A percentile compares a stretch with the other conserved stretches of the same genome.
Evolutionary conservation across 2,329 filamentous ascomycete species (phyloP).

Genomic region (Penicillium janthinellum): DNA sequence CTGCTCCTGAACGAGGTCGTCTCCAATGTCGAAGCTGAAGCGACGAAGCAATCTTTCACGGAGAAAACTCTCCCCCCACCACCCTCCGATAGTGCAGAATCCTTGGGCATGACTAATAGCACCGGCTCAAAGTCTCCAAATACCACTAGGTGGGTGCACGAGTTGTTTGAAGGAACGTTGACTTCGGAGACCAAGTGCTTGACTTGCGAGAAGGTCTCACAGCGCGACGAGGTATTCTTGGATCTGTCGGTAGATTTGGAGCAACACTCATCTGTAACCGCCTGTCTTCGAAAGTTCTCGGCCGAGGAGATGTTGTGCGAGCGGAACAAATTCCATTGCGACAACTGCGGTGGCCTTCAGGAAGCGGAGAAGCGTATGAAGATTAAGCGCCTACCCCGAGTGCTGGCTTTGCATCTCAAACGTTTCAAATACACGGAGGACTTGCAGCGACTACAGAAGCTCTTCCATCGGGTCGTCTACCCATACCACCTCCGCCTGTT

Average conservation of each 20-base stretch:
- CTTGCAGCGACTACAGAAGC: constrained; percentile 86
- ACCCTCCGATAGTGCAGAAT: constrained; percentile 41
- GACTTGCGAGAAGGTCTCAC: constrained; percentile 93
- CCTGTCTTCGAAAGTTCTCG: constrained; percentile 92
- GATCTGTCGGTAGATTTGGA: constrained; percentile 95
- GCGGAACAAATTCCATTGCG: constrained; percentile 98
- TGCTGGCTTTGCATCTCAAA: constrained; percentile 90
- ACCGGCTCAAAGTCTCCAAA: constrained; percentile 59
- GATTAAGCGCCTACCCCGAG: constrained; percentile 89
- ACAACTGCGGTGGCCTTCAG: constrained; percentile 92
- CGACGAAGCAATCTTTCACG: constrained; percentile 44
- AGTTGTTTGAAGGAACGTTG: constrained; percentile 91
- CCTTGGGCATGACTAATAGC: constrained; percentile 54
- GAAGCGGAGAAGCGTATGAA: constrained; percentile 99
- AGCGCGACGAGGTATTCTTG: constrained; percentile 92
- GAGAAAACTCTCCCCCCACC: constrained; percentile 55
- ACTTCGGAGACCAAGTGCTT: constrained; percentile 96
- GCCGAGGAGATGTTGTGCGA: constrained; percentile 98
- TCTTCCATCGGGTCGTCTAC: constrained; percentile 96
- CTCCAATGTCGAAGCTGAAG: constrained; percentile 86
- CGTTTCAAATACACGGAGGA: constrained; percentile 99
- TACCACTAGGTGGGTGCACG: constrained; percentile 88
- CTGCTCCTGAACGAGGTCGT: constrained; percentile 95
- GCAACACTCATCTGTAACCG: constrained; percentile 93
- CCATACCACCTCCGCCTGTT: constrained; percentile 95